These are phyloP conservation scores for Friedmanniomyces endolithicus DNA, from an alignment of 495 filamentous ascomycete genomes.

Conservation along the genomic window DNA sequence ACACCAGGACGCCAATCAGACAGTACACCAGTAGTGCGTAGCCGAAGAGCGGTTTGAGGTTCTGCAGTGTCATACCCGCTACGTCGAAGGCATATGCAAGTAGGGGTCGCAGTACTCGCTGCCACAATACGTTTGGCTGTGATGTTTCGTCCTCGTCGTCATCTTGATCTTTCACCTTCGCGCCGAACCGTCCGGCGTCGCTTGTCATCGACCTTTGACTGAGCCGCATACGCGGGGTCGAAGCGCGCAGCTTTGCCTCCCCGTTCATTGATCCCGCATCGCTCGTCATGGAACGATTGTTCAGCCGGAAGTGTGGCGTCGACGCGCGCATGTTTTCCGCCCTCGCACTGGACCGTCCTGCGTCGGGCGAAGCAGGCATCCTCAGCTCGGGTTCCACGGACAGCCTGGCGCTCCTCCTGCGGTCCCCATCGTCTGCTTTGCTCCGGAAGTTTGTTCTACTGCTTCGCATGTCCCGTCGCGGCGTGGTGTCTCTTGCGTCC, in stretches of 20 bases:
- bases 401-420: slow-evolving; percentile 6
- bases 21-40: slow-evolving; percentile 42
- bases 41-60: slow-evolving; percentile 43
- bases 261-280: slow-evolving; percentile 8
- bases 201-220: slow-evolving; percentile 12
- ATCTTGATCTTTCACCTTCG: slow-evolving; percentile 5
- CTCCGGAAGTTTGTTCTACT: background rate
- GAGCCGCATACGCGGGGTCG: slow-evolving; percentile 11
- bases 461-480: background rate
- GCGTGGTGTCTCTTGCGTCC: background rate
- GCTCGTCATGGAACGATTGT: slow-evolving; percentile 11
- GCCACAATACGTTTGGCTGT: slow-evolving; percentile 1
- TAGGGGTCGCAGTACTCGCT: slow-evolving; percentile 22
- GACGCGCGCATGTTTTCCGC: background rate
- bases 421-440: slow-evolving; percentile 4
- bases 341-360: background rate
- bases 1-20: slow-evolving; percentile 35
- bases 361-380: slow-evolving; percentile 35
- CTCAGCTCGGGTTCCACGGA: slow-evolving; percentile 36
- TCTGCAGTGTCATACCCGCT: slow-evolving; percentile 37
- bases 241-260: slow-evolving; percentile 4
- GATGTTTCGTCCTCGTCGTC: background rate
- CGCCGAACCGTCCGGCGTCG: slow-evolving; percentile 12
- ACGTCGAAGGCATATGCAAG: slow-evolving; percentile 38
- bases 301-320: slow-evolving; percentile 17